Base-by-base conservation (phyloP, 2,329 filamentous ascomycete species). In the Colletotrichum lupini region DNA sequence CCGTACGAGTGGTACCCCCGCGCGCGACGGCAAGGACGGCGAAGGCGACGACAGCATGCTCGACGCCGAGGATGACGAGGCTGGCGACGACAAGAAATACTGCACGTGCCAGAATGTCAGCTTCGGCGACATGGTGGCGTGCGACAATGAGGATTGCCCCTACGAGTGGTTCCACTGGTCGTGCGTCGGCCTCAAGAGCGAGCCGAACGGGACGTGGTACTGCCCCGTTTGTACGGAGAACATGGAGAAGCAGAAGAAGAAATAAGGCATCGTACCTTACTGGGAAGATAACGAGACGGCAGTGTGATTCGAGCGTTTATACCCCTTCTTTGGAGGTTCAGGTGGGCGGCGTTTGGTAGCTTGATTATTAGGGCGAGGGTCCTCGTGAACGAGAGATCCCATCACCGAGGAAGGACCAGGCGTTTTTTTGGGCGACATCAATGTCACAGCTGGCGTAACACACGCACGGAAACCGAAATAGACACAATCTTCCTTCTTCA, bases 141-240 rank as follows among this genome's bases (percentile, higher is more conserved):
- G 94, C 84, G 94, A 97, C 85, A 96, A 96, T 81, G 91, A 93
- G 71, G 88, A 92, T 76, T 97, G 94, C 82, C 91, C 92, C 59
- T 94, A 90, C 79, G 94, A 97, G 83, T 97, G 94, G 94, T 97
- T 97, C 81, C 94, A 97, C 83, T 97, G 94, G 93, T 91, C 86
- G 56, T 93, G 91, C 77, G 91, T 93, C 62, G 90, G 91, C 24
- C 85, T 93, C 37, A 92, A 91, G 82, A 92, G 88, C 77, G 91
- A 92, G 80, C 91, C 91, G 8, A 89, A 89, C 68, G 91, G 91
- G 37, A 91, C 87, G 28, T 93, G 91, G 91, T 92, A 89, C 79
- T 93, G 91, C 77, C 91, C 91, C 2, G 84, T 87, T 6, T 93
- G 91, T 75, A 86, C 85, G 19, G 86, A 89, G 75, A 87, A 85